Conservation (phyloP, 176 grass and related monocot species). For the maize (Zea mays) region DNA sequence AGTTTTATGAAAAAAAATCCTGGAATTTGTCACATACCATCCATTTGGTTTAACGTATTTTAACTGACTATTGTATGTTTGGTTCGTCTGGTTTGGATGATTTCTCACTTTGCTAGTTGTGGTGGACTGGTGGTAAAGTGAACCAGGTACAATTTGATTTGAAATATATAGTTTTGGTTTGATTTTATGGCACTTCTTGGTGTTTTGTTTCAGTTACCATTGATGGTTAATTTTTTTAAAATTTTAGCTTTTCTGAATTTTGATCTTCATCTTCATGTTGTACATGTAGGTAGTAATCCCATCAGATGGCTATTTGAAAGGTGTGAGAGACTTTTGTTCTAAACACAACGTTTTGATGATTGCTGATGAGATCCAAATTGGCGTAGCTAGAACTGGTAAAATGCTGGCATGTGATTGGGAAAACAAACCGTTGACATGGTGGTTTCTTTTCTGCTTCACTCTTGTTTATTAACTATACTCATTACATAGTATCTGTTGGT, state of each 20-base stretch:
- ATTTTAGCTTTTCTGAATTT: not conserved
- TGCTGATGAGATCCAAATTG: slow-evolving; percentile 98
- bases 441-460: slow-evolving; percentile 38
- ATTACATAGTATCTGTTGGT: slow-evolving; percentile 18
- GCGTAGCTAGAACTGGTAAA: slow-evolving; percentile 91
- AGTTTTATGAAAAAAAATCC: not conserved
- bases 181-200: slow-evolving; percentile 17
- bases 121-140: slow-evolving; percentile 23
- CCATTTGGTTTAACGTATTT: slow-evolving; percentile 6
- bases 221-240: slow-evolving; percentile 8
- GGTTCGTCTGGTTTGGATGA: slow-evolving; percentile 7
- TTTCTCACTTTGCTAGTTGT: not conserved
- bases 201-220: slow-evolving; percentile 15
- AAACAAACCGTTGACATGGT: slow-evolving; percentile 77
- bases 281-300: slow-evolving; percentile 74
- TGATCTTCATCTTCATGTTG: not conserved
- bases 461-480: slow-evolving; percentile 11
- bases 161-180: slow-evolving; percentile 22
- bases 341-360: slow-evolving; percentile 92
- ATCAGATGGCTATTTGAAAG: slow-evolving; percentile 88
- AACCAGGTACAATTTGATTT: not conserved
- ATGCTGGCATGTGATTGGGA: slow-evolving; percentile 95
- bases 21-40: not conserved
- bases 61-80: not conserved
- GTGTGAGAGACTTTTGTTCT: slow-evolving; percentile 84